Percentiles rank a stretch among this genome's conserved stretches.
These are phyloP conservation scores for Jaminaea rosea DNA, from an alignment of 1,284 basidiomycete species.

Conservation along the genomic window DNA sequence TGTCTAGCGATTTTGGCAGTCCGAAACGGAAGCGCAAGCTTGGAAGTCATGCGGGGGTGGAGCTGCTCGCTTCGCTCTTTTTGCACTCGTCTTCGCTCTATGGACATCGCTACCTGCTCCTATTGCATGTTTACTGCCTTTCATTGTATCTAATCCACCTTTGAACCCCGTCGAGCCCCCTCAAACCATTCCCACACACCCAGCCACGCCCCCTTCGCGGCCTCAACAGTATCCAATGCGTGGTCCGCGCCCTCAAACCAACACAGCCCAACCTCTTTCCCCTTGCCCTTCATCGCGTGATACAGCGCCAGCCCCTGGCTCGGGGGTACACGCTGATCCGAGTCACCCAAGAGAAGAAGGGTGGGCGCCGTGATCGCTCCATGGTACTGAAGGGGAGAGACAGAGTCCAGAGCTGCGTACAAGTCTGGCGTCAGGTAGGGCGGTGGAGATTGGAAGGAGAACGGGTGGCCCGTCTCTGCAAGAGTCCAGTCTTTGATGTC, in stretches of 20 bases:
- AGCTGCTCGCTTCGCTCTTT: too few relatives aligned
- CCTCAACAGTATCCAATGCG: constrained; percentile 13
- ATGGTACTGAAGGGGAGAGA: constrained; percentile 58
- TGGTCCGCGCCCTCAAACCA: constrained; percentile 11
- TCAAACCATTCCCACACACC: background rate
- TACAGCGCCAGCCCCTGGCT: constrained; percentile 54
- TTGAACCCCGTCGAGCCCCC: background rate
- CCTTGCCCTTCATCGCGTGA: constrained; percentile 7
- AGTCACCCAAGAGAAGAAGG: constrained; percentile 57
- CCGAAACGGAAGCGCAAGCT: too few relatives aligned
- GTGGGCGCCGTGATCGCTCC: constrained; percentile 55
- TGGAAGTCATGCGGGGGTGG: too few relatives aligned
- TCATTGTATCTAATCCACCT: too few relatives aligned
- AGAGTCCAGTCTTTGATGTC: constrained; percentile 68
- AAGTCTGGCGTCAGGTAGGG: constrained; percentile 51
- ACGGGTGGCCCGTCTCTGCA: constrained; percentile 55
- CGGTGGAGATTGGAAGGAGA: constrained; percentile 31
- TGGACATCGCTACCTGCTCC: too few relatives aligned
- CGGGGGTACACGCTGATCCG: constrained; percentile 59
- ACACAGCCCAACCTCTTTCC: constrained; percentile 2
- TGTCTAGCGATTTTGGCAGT: too few relatives aligned
- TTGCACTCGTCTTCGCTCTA: too few relatives aligned
- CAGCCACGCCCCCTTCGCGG: constrained; percentile 1
- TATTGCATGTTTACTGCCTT: too few relatives aligned
- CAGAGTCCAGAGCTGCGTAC: constrained; percentile 52